Conservation (phyloP, 495 filamentous ascomycete genomes). For the Xylaria nigripes region DNA sequence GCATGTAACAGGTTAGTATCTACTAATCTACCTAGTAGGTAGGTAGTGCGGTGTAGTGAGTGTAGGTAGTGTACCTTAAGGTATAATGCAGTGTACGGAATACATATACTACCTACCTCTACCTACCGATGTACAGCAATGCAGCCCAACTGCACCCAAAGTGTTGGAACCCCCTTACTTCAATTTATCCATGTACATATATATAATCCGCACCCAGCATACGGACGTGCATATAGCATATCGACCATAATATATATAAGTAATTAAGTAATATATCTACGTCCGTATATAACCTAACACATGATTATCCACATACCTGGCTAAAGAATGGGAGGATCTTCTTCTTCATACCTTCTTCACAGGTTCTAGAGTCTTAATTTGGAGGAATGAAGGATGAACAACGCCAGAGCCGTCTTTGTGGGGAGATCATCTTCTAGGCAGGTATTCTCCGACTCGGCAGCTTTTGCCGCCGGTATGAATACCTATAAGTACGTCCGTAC, state of each 20-base stretch:
- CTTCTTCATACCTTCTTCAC: background rate
- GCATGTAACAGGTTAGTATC: too few relatives aligned
- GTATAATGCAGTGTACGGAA: too few relatives aligned
- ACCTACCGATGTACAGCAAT: background rate
- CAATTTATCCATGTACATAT: background rate
- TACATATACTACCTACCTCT: too few relatives aligned
- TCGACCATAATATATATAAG: background rate
- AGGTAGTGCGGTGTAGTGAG: too few relatives aligned
- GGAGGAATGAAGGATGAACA: background rate
- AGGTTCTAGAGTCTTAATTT: background rate
- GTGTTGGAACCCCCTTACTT: slow-evolving; percentile 6
- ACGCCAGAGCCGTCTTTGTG: background rate
- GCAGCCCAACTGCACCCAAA: slow-evolving; percentile 9
- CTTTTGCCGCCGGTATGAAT: background rate
- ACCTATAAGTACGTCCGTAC: background rate
- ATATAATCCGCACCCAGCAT: too few relatives aligned
- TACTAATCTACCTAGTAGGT: too few relatives aligned
- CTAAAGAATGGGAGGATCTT: background rate
- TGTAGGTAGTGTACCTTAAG: too few relatives aligned
- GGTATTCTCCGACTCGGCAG: slow-evolving; percentile 7
- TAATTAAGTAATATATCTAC: background rate
- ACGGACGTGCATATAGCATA: background rate
- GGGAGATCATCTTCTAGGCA: background rate
- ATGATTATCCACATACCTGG: background rate
- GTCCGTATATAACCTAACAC: too few relatives aligned